Percentiles rank a stretch among this genome's conserved stretches.
These are phyloP conservation scores for Cadophora luteo-olivacea DNA, from an alignment of 2,329 filamentous ascomycete genomes.

Conservation along the genomic window DNA sequence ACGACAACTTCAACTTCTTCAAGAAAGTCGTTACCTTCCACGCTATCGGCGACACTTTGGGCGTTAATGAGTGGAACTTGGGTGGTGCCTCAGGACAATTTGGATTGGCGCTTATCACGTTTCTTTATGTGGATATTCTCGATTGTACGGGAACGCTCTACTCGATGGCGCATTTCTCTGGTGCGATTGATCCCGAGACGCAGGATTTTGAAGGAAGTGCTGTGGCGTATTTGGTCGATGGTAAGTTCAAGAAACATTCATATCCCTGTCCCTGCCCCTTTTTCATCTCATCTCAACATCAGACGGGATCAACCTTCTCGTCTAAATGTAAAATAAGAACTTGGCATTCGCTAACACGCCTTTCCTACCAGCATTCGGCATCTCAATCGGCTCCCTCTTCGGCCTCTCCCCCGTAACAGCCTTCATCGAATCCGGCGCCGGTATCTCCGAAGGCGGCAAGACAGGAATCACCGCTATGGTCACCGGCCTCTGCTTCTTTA, in stretches of 20 bases:
- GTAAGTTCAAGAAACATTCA: slow-evolving; percentile 5
- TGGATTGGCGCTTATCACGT: slow-evolving; percentile 83
- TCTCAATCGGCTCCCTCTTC: slow-evolving; percentile 81
- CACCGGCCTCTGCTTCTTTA: slow-evolving; percentile 83
- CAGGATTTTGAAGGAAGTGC: slow-evolving; percentile 89
- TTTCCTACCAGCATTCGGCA: slow-evolving; percentile 62
- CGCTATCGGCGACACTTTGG: slow-evolving; percentile 71
- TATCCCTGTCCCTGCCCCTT: neutral
- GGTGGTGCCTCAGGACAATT: slow-evolving; percentile 71
- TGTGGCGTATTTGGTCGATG: slow-evolving; percentile 81
- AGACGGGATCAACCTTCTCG: neutral
- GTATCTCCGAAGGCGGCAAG: slow-evolving; percentile 85
- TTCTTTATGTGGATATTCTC: slow-evolving; percentile 89
- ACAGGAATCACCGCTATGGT: slow-evolving; percentile 82
- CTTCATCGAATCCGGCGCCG: slow-evolving; percentile 88
- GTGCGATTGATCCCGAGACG: slow-evolving; percentile 79
- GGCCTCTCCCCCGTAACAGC: slow-evolving; percentile 84
- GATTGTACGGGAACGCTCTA: slow-evolving; percentile 88
- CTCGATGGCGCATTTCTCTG: slow-evolving; percentile 85
- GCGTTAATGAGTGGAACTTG: slow-evolving; percentile 79
- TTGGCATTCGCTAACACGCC: neutral
- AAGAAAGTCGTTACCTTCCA: slow-evolving; percentile 88
- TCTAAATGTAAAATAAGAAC: neutral
- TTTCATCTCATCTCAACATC: neutral
- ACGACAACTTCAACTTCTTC: slow-evolving; percentile 83